A percentile compares a stretch with the other conserved stretches of the same genome.
Evolutionary conservation across 805 yeast genomes (phyloP).

Genomic region (Saccharomycopsis schoenii): DNA sequence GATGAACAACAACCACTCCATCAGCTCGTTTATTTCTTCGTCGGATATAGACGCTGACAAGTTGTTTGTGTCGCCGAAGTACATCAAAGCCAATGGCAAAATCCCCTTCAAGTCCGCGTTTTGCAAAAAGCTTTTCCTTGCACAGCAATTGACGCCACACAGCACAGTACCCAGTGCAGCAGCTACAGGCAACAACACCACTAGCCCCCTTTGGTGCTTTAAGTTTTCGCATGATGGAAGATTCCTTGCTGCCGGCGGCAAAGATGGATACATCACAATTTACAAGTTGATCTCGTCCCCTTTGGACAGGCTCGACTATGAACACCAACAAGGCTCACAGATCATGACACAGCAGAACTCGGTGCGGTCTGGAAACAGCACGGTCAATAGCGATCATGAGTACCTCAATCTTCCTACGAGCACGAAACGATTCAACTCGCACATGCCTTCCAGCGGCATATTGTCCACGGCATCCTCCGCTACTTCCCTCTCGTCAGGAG

Average conservation of each 20-base stretch:
- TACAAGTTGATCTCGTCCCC: slow-evolving; percentile 79
- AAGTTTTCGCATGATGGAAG: slow-evolving; percentile 74
- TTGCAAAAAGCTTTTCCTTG: slow-evolving; percentile 13
- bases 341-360: neutral
- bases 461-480: neutral
- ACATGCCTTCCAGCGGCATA: slow-evolving; percentile 3
- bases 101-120: neutral
- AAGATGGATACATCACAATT: slow-evolving; percentile 54
- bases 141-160: slow-evolving; percentile 13
- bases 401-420: neutral
- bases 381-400: neutral
- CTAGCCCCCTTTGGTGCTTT: slow-evolving; percentile 55
- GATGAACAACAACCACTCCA: neutral
- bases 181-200: neutral
- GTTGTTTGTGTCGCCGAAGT: slow-evolving; percentile 17
- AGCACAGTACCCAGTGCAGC: neutral
- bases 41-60: slow-evolving; percentile 12
- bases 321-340: slow-evolving; percentile 8
- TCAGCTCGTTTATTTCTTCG: neutral
- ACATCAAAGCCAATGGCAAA: slow-evolving; percentile 6
- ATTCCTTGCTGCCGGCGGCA: slow-evolving; percentile 76
- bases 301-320: slow-evolving; percentile 47
- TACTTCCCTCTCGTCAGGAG: neutral
- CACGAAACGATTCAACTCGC: neutral
- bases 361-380: neutral